Percentiles rank a stretch among this genome's conserved stretches.
These are phyloP conservation scores for Penicillium vulpinum DNA, from an alignment of 2,329 filamentous ascomycete genomes.

Conservation along the genomic window DNA sequence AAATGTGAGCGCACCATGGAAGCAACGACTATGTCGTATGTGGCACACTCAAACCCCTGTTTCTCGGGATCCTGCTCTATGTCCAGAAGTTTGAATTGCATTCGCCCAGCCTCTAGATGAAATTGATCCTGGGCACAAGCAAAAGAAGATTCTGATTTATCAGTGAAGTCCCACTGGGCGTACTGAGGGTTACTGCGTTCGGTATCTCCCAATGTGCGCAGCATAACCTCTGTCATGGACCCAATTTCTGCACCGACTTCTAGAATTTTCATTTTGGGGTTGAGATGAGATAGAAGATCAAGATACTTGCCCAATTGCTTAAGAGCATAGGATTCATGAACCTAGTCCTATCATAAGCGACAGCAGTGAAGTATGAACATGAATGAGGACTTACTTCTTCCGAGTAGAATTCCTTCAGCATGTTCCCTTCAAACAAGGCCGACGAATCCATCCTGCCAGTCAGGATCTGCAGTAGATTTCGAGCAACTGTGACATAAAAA, in stretches of 20 bases:
- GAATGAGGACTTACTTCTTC: conserved; percentile 6
- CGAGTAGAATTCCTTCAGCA: conserved; percentile 2
- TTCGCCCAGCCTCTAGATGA: conserved; percentile 3
- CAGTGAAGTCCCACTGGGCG: conserved; percentile 11
- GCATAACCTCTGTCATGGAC: not conserved
- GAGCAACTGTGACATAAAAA: not conserved
- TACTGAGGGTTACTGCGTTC: not conserved
- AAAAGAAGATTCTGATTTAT: conserved; percentile 19
- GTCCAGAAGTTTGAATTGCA: conserved; percentile 16
- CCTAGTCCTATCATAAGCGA: not conserved
- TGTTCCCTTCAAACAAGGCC: not conserved
- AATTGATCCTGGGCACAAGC: conserved; percentile 9
- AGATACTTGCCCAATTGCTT: not conserved
- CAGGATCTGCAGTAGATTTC: not conserved
- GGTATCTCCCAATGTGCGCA: not conserved
- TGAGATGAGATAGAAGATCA: conserved; percentile 11
- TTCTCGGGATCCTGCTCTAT: conserved; percentile 17
- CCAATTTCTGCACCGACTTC: conserved; percentile 18
- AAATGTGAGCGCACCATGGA: not conserved
- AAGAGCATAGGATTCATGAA: not conserved
- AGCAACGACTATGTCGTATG: conserved; percentile 22
- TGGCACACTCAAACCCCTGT: conserved; percentile 19
- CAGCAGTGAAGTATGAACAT: not conserved
- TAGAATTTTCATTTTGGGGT: conserved; percentile 14
- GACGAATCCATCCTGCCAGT: conserved; percentile 2